Conservation (phyloP, 495 filamentous ascomycete genomes). For the Penicillium manginii region DNA sequence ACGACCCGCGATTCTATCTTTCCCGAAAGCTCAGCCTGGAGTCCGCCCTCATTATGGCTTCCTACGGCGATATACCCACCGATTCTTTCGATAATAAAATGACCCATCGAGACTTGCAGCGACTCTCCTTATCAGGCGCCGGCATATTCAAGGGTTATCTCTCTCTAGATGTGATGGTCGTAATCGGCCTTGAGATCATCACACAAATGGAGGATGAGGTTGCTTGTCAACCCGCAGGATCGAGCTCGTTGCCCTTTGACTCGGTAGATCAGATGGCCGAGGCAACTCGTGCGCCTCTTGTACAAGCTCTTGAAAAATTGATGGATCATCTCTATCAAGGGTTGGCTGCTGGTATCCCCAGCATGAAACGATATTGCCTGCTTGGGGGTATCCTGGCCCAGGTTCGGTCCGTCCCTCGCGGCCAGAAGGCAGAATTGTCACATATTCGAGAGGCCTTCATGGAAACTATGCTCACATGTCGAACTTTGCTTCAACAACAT, state of each 20-base stretch:
- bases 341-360: conserved; percentile 25
- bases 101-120: conserved; percentile 34
- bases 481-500: conserved; percentile 15
- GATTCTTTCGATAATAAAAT: conserved; percentile 22
- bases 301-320: conserved; percentile 23
- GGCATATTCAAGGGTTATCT: conserved; percentile 49
- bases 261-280: conserved; percentile 17
- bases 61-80: conserved; percentile 27
- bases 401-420: conserved; percentile 6
- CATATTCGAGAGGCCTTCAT: conserved; percentile 18
- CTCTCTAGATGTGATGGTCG: conserved; percentile 29
- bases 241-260: not conserved
- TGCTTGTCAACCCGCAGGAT: conserved; percentile 6
- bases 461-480: conserved; percentile 17
- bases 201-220: conserved; percentile 37
- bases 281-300: conserved; percentile 13
- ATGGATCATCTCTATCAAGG: conserved; percentile 18
- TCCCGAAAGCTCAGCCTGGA: conserved; percentile 53
- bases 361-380: conserved; percentile 30
- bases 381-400: conserved; percentile 23
- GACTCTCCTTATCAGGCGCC: conserved; percentile 34
- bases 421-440: conserved; percentile 9
- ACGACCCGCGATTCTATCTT: conserved; percentile 51
- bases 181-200: conserved; percentile 45
- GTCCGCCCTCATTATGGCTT: conserved; percentile 45